Evolutionary conservation across 352 stramenopile genomes (phyloP).

Genomic region (Saprolegnia diclina): DNA sequence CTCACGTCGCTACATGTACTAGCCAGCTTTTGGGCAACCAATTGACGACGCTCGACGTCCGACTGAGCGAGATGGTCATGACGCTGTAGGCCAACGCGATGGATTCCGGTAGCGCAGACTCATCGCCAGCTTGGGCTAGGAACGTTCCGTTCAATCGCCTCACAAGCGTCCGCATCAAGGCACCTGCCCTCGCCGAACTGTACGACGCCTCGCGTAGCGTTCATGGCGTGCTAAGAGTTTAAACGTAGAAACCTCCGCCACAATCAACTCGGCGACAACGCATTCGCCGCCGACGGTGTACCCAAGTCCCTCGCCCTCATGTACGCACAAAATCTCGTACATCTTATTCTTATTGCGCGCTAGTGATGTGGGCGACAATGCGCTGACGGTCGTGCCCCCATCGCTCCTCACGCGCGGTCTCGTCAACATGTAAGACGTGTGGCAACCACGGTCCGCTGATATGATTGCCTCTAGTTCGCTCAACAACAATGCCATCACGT

Average conservation of each 20-base stretch:
- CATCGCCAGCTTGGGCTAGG: background rate
- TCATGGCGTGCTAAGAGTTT: background rate
- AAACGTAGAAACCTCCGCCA: constrained; percentile 1
- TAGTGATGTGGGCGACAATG: constrained; percentile 4
- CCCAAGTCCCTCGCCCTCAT: background rate
- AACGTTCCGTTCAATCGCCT: constrained; percentile 2
- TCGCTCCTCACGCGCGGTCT: background rate
- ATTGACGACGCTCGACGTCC: background rate
- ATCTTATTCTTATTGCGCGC: no score
- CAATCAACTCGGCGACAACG: background rate
- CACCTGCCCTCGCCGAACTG: background rate
- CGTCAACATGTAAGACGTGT: background rate
- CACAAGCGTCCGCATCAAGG: background rate
- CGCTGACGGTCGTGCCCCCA: background rate
- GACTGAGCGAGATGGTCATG: background rate
- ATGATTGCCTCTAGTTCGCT: background rate
- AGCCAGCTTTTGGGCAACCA: constrained; percentile 3
- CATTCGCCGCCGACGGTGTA: background rate
- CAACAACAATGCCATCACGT: constrained; percentile 9
- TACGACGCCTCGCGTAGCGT: background rate
- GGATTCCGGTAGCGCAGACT: background rate
- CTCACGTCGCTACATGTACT: background rate
- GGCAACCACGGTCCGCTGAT: no score
- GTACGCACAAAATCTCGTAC: background rate
- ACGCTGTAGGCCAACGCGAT: background rate